Evolutionary conservation across 371 early-diverging fungal genomes (phyloP), one percentile per base, ranked within the genome.

Genomic region (Haplosporangium sp.): DNA sequence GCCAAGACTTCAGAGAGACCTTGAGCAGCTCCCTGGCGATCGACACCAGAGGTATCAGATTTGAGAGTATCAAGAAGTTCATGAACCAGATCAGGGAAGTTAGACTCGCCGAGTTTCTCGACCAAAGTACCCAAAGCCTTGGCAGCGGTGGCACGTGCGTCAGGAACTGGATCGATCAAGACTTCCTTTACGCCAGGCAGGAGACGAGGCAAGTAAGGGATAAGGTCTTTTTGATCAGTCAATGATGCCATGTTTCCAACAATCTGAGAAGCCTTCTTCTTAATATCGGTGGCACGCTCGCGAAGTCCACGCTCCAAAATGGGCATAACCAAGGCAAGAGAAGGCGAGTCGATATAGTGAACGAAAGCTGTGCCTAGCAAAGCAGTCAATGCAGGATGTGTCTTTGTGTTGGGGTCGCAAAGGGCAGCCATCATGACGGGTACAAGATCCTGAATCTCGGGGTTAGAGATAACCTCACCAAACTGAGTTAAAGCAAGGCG

Each of bases 341-440:
- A 96, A 19, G 99, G 97, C 6, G 98, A 92, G 84, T 99, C 99
- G 65, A 99, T 95, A 83, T 98, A 98, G 84, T 99, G 99, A 17
- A 97, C 95, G 84, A 99, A 98, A 1, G 97, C 89, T 0, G 99
- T 98, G 61, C 93, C 93, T 47, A 97, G 83, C 39, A 99, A 87
- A 10, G 94, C 91, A n/a, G 89, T 84, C 69, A 99, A 84, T 3
- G 97, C 97, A 11, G 88, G 82, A 52, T 88, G 87, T 0, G 97
- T 98, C 84, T 96, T 92, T 58, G 83, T 77, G 72, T 95, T 94
- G 48, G 98, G 98, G 74, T 98, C 95, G 60, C 92, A 92, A 35
- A 99, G 89, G 3, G 97, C 98, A 13, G 90, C 88, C 82, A 99
- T 83, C 67, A 99, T 84, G 56, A 87, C 86, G 9, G 98, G 97